A percentile compares a stretch with the other conserved stretches of the same genome.
These are phyloP conservation scores for Silene latifolia DNA, from an alignment of 148 eudicot species.

Conservation along the genomic window DNA sequence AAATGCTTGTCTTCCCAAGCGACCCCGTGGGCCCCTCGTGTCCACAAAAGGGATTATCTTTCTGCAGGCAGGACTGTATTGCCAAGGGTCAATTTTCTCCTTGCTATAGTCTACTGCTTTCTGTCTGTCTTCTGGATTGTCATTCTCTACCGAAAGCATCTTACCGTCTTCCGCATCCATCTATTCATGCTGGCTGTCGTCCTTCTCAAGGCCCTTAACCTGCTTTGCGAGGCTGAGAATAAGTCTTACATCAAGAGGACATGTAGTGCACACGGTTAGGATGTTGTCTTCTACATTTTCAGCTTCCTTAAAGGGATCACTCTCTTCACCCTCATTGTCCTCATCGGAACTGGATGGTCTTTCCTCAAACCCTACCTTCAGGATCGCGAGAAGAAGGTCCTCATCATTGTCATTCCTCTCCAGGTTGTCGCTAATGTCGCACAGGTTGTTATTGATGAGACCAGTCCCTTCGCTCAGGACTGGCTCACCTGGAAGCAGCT, in stretches of 20 bases:
- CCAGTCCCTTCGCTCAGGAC: constrained; percentile 52
- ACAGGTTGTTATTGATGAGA: constrained; percentile 67
- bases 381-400: constrained; percentile 71
- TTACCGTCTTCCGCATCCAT: constrained; percentile 52
- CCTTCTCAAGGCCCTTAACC: constrained; percentile 50
- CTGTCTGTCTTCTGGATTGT: constrained; percentile 38
- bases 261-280: constrained; percentile 79
- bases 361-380: constrained; percentile 76
- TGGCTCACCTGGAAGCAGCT: constrained; percentile 81
- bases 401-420: constrained; percentile 75
- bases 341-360: constrained; percentile 90
- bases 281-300: constrained; percentile 66
- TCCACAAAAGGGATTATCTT: constrained; percentile 61
- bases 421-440: constrained; percentile 74
- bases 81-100: constrained; percentile 47
- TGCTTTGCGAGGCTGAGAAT: constrained; percentile 75
- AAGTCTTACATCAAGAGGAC: constrained; percentile 60
- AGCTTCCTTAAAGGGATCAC: constrained; percentile 55
- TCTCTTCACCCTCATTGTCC: constrained; percentile 69
- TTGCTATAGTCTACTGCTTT: constrained; percentile 39
- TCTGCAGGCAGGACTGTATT: constrained; percentile 60
- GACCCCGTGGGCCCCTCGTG: too few species aligned
- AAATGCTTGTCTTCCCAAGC: too few species aligned
- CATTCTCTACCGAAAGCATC: constrained; percentile 38
- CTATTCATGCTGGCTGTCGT: constrained; percentile 69